Base-by-base conservation (phyloP, 192 early-diverging fungal genomes). In the Entophlyctis helioformis region DNA sequence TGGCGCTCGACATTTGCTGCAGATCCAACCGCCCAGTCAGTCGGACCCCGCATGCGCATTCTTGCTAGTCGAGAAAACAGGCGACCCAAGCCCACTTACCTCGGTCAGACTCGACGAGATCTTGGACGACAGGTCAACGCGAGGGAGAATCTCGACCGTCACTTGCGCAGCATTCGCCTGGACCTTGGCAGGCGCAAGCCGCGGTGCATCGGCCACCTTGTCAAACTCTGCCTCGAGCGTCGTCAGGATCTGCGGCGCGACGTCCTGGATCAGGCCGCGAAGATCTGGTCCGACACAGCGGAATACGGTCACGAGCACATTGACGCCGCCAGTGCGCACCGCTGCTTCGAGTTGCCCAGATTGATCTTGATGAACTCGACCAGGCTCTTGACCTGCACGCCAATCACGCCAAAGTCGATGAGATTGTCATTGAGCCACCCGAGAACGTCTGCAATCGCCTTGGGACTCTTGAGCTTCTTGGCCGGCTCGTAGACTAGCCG, bases 141-240 rank as follows among this genome's bases (percentile, higher is more conserved):
- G 80, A 26, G 91, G 88, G 49, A 94, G 84, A 18, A 96, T 62
- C 15, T 86, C 82, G 24, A 94, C 93, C 34, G 85, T 62, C 0
- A n/a, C n/a, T n/a, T n/a, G n/a, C n/a, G n/a, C n/a, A n/a, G 47
- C 38, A 36, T 32, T 26, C 19, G 20, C 42, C 31, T 45, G 43
- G 22, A 51, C 51, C 42, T 74, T 80, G n/a, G 71, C 59, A 11
- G 84, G 76, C 36, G 67, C 53, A 19, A 83, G 82, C 19, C 85
- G 79, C 13, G 73, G 64, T 57, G 74, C 44, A 3, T 50, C 74
- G 1, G 76, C 81, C 2, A 91, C 91, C 47, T 86, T 91, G 22
- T 83, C 86, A 54, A 97, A 94, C 56, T 98, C 95, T 24, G 85
- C 71, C 56, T 98, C 91, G 36, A 98, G 81, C 2, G 76, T 69